Evolutionary conservation across 2,329 filamentous ascomycete genomes (phyloP), one percentile per base, ranked within the genome.

Genomic region (Colletotrichum sidae): DNA sequence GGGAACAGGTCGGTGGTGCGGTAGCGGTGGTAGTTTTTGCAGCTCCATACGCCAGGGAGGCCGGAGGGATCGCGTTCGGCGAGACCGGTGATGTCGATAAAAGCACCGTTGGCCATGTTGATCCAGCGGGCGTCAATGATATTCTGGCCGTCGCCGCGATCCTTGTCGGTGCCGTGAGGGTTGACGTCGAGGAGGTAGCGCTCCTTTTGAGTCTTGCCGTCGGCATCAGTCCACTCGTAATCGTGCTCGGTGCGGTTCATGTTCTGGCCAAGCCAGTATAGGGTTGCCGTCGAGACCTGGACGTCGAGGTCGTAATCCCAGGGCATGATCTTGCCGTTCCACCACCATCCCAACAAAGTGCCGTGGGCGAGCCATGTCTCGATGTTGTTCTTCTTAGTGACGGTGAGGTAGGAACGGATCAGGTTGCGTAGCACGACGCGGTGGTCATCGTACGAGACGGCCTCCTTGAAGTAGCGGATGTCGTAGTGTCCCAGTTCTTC

Each of bases 351-450:
- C 25, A 96, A 81, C 54, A 96, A 79, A 5, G 92, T 94, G 53
- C 93, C 93, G 76, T 96, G 93, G 44, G 93, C 92, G 65, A 96
- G 88, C 93, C 93, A 96, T 0, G 93, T 95, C 78, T 95, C 92
- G 67, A 93, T 78, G 7, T 87, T 86, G 58, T 90, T 82, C 15
- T 85, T 81, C 49, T 82, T 80, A 76, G 92, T 90, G 60, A 87
- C 88, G 50, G 83, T 82, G 49, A 96, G 84, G 78, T 96, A 96
- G 55, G 91, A 89, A 68, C 89, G 87, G 69, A 94, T 86, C 69
- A 96, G 87, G 75, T 92, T 85, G 54, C 84, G 84, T 60, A 95
- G 84, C 6, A 87, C 88, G 35, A 86, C 80, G n/a, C 84, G 84
- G 72, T 92, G 88, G 68, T 90, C 85, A 44, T 87, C 86, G 76